These are phyloP conservation scores for Saksenaea vasiformis DNA, from an alignment of 371 early-diverging fungal species.

Conservation along the genomic window DNA sequence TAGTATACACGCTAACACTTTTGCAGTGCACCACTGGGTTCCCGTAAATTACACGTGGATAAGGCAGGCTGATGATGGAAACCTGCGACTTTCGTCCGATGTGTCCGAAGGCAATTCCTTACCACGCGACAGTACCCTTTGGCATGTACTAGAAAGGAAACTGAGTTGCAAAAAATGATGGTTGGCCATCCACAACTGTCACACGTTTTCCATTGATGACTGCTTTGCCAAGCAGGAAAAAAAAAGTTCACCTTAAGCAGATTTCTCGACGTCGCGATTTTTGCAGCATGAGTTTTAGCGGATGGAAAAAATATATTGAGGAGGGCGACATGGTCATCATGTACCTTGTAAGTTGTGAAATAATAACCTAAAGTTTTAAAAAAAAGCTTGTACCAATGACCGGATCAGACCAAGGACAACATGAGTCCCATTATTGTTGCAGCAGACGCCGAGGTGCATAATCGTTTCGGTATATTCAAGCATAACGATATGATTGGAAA, in stretches of 20 bases:
- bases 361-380: background rate
- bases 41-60: no score
- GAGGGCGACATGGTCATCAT: conserved; percentile 65
- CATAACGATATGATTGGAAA: conserved; percentile 87
- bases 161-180: no score
- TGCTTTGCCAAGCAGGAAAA: no score
- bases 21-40: no score
- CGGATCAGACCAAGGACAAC: conserved; percentile 60
- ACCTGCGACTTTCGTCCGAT: no score
- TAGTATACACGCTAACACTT: no score
- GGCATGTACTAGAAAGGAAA: no score
- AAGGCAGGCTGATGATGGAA: no score
- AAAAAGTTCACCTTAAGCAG: background rate
- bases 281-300: conserved; percentile 41
- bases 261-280: background rate
- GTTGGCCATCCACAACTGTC: no score
- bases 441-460: conserved; percentile 62
- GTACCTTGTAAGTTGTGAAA: conserved; percentile 55
- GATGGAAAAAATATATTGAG: conserved; percentile 58
- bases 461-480: conserved; percentile 75
- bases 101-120: no score
- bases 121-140: no score
- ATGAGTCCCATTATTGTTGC: conserved; percentile 64
- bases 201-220: no score
- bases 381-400: background rate